Evolutionary conservation across 1,139 yeast genomes (phyloP), one percentile per base, ranked within the genome.

Genomic region (Citeromyces hawaiiensis): DNA sequence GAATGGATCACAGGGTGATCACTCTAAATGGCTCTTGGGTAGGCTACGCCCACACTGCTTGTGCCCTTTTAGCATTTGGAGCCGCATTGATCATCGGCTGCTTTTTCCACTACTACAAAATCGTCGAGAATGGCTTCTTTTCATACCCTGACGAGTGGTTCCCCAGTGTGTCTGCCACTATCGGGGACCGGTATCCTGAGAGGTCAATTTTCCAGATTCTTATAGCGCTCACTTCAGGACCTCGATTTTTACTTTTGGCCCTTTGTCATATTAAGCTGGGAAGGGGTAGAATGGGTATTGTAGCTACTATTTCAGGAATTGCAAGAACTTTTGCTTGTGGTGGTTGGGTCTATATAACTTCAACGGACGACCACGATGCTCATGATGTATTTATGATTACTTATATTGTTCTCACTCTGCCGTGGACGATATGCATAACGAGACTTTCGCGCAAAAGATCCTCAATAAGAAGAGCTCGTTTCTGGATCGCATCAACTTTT

Each of bases 81-180:
- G 71, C 77, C 0, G 95, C 96, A 2, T 66, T 87, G 31, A 57
- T 68, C 0, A 76, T 83, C 32, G 96, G 95, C 4, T 73, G 74
- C 47, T 64, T 64, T 43, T 66, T 87, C 13, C 96, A 87, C 57
- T 87, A 78, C 57, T 64, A 81, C 45, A 88, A 91, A 56, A 91
- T 91, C 53, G 96, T 91, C 10, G 68, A 78, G 51, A 91, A 91
- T 56, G 81, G 91, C 36, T 74, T 76, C 45, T 88, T 67, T 54
- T 94, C 95, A 0, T 91, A 85, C 54, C 98, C 98, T 1, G 93
- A 87, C 44, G 98, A 91, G 59, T 91, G 98, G 98, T 88, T 91
- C 54, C 98, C 98, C 1, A 81, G 94, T 51, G 98, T 91, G 2
- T 82, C 94, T 27, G 97, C 98, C 1, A 75, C 98, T 1, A 91